phyloP scores from a whole-genome alignment of 306 rosid genomes.

The Cicer yamashitae region DNA sequence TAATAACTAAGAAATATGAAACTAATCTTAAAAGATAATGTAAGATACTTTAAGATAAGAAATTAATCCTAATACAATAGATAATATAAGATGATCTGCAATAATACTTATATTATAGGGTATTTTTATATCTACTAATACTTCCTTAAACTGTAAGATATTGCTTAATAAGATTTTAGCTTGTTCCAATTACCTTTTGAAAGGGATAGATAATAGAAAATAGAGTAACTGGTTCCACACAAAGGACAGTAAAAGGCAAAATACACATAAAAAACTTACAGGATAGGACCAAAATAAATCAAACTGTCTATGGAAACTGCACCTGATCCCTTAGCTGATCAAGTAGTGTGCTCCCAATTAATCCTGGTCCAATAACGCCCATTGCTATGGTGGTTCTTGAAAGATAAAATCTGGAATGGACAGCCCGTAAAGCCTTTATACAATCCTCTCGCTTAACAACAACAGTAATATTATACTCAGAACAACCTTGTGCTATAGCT shows the following conservation, averaged over 20 bases:
- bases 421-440: slow-evolving; percentile 92
- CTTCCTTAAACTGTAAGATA: too few relatives aligned
- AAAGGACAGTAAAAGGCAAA: slow-evolving; percentile 19
- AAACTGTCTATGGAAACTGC: slow-evolving; percentile 39
- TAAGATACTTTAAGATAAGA: neutral
- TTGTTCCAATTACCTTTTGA: too few relatives aligned
- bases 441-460: slow-evolving; percentile 93
- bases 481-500: slow-evolving; percentile 99
- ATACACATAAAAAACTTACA: slow-evolving; percentile 18
- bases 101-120: too few relatives aligned
- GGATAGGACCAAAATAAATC: slow-evolving; percentile 13
- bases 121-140: too few relatives aligned
- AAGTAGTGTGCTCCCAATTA: slow-evolving; percentile 91
- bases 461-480: slow-evolving; percentile 93
- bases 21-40: slow-evolving; percentile 1
- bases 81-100: too few relatives aligned
- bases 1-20: too few relatives aligned
- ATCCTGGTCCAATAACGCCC: slow-evolving; percentile 98
- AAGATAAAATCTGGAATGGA: slow-evolving; percentile 93
- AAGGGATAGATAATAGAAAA: neutral
- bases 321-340: slow-evolving; percentile 99
- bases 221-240: slow-evolving; percentile 4
- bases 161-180: too few relatives aligned
- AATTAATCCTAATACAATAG: too few relatives aligned
- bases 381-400: slow-evolving; percentile 95